Percentiles rank a stretch among this genome's conserved stretches.
Conservation (phyloP, 225 moss, liverwort and hornwort genomes). For the Thuidium tamariscinum region DNA sequence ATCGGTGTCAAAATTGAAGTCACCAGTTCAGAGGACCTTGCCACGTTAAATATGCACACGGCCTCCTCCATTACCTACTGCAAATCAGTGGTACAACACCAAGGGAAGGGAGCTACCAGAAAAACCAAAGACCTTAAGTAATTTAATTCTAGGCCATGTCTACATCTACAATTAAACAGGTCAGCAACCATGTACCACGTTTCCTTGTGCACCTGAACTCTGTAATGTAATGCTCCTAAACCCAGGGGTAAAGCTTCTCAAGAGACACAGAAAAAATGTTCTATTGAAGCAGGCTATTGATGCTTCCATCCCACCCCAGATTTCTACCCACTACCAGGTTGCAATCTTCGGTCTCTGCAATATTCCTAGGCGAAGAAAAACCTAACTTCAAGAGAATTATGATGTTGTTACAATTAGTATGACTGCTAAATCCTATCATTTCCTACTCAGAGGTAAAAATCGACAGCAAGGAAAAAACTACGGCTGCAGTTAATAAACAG, state of each 20-base stretch:
- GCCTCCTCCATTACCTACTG: constrained; percentile 7
- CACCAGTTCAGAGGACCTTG: neutral
- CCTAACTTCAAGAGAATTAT: constrained; percentile 5
- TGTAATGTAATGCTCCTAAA: neutral
- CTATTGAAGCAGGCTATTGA: neutral
- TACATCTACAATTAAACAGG: constrained; percentile 1
- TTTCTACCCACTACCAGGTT: neutral
- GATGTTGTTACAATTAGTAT: constrained; percentile 17
- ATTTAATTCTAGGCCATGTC: neutral
- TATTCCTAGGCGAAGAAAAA: constrained; percentile 1
- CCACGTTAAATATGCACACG: neutral
- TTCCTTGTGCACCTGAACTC: neutral
- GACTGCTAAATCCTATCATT: constrained; percentile 3
- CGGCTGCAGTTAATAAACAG: neutral
- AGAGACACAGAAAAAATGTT: neutral
- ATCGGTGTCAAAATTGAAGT: constrained; percentile 25
- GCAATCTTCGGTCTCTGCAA: neutral
- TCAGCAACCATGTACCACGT: neutral
- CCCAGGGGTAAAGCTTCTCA: neutral
- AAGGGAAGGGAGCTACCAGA: neutral
- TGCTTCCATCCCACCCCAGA: neutral
- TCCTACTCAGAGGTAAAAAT: constrained; percentile 2
- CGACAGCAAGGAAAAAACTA: neutral
- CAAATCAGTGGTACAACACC: constrained; percentile 5
- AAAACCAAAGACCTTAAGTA: neutral